Evolutionary conservation across 2,329 filamentous ascomycete genomes (phyloP).

Genomic region (Magnaporthiopsis incrustans): DNA sequence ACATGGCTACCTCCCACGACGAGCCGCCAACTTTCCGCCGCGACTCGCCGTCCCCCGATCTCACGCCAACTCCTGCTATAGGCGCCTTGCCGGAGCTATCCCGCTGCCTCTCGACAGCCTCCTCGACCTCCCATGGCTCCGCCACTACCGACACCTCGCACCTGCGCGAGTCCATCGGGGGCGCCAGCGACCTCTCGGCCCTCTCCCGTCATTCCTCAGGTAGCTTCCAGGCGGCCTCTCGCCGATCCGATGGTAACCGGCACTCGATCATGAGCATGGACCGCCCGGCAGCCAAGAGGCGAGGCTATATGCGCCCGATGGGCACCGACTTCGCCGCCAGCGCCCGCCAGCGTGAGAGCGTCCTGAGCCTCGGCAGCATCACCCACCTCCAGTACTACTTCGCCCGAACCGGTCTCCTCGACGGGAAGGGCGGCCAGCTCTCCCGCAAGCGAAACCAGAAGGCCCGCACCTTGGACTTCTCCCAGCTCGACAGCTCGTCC

Average conservation of each 20-base stretch:
- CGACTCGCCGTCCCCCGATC: slow-evolving; percentile 58
- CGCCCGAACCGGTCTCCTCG: slow-evolving; percentile 83
- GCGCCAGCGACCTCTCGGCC: slow-evolving; percentile 37
- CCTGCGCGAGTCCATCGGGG: slow-evolving; percentile 46
- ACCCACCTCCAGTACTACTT: slow-evolving; percentile 98
- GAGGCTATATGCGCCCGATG: slow-evolving; percentile 82
- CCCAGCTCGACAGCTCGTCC: slow-evolving; percentile 38
- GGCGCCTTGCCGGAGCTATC: slow-evolving; percentile 50
- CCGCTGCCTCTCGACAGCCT: slow-evolving; percentile 56
- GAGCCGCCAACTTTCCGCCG: slow-evolving; percentile 33
- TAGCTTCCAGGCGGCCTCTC: slow-evolving; percentile 39
- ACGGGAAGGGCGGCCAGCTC: slow-evolving; percentile 84
- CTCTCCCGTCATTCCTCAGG: slow-evolving; percentile 58
- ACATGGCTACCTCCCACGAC: slow-evolving; percentile 28
- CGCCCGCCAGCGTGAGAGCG: slow-evolving; percentile 83
- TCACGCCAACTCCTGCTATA: slow-evolving; percentile 47
- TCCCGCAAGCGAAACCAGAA: slow-evolving; percentile 57
- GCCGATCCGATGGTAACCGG: slow-evolving; percentile 31
- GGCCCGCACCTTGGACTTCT: slow-evolving; percentile 50
- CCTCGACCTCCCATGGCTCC: slow-evolving; percentile 50
- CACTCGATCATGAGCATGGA: slow-evolving; percentile 13
- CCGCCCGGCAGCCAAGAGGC: slow-evolving; percentile 39
- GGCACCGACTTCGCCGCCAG: slow-evolving; percentile 86
- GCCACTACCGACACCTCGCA: slow-evolving; percentile 34
- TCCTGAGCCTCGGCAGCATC: slow-evolving; percentile 93